Evolutionary conservation across 1,139 yeast genomes (phyloP).

Genomic region (Suhomyces bokatorum): DNA sequence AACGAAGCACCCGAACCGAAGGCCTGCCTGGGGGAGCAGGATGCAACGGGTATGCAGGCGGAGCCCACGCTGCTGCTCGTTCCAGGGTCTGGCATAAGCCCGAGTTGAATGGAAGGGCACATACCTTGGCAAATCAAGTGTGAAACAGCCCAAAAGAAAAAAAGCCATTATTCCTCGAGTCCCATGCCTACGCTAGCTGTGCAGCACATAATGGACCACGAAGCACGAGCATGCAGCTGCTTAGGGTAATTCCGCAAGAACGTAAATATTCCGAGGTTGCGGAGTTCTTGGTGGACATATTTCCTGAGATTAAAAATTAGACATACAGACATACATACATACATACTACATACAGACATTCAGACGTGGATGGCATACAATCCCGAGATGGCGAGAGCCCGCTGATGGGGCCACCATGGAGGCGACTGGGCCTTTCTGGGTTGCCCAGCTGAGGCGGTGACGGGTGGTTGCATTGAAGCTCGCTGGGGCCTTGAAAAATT

Average conservation of each 20-base stretch:
- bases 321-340: neutral
- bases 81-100: slow-evolving; percentile 1
- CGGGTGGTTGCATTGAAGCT: too few species aligned
- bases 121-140: neutral
- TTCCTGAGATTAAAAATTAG: slow-evolving; percentile 5
- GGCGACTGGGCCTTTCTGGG: too few species aligned
- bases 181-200: neutral
- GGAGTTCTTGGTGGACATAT: slow-evolving; percentile 1
- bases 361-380: neutral
- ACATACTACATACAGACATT: slow-evolving; percentile 1
- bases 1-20: neutral
- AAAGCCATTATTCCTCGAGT: neutral
- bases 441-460: too few species aligned
- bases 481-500: too few species aligned
- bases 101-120: slow-evolving; percentile 2
- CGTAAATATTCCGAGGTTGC: neutral
- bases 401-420: too few species aligned
- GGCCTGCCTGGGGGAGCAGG: neutral
- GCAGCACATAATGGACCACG: neutral
- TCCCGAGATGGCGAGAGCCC: neutral
- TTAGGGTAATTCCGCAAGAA: neutral
- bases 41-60: neutral
- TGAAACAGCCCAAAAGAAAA: neutral
- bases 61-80: neutral
- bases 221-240: neutral